Percentiles rank a stretch among this genome's conserved stretches.
Conservation (phyloP, 83 land plant species). For the Picea engelmannii region DNA sequence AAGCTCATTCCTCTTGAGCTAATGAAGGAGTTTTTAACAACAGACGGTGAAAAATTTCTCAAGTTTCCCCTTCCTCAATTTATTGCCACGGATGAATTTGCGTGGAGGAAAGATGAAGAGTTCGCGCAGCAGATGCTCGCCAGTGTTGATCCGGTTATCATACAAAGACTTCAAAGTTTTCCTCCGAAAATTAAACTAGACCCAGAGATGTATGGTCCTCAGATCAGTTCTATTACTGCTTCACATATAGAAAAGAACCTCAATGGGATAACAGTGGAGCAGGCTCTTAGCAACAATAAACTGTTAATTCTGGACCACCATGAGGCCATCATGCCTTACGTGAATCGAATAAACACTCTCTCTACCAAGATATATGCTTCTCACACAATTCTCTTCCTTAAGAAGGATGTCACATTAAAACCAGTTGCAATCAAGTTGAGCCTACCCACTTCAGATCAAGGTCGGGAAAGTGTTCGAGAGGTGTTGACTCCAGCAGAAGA, state of each 20-base stretch:
- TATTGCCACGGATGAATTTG: constrained; percentile 27
- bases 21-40: neutral
- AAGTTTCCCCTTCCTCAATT: constrained; percentile 47
- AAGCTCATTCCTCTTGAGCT: constrained; percentile 12
- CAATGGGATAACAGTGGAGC: constrained; percentile 24
- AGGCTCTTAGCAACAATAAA: constrained; percentile 32
- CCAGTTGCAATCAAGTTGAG: constrained; percentile 76
- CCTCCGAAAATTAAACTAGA: constrained; percentile 80
- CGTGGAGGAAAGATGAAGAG: constrained; percentile 50
- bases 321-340: constrained; percentile 42
- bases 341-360: constrained; percentile 38
- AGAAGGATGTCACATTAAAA: constrained; percentile 42
- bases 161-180: constrained; percentile 46
- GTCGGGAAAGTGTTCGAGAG: constrained; percentile 24
- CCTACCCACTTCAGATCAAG: constrained; percentile 25
- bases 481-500: constrained; percentile 60
- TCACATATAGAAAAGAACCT: constrained; percentile 23
- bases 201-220: constrained; percentile 56
- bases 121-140: constrained; percentile 46
- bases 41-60: constrained; percentile 1
- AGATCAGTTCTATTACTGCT: constrained; percentile 33
- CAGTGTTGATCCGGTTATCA: constrained; percentile 37
- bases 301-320: constrained; percentile 55
- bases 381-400: constrained; percentile 51
- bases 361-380: constrained; percentile 40